Base-by-base conservation (phyloP, 1,139 yeast species). In the Blastobotrys raffinosifermentans region DNA sequence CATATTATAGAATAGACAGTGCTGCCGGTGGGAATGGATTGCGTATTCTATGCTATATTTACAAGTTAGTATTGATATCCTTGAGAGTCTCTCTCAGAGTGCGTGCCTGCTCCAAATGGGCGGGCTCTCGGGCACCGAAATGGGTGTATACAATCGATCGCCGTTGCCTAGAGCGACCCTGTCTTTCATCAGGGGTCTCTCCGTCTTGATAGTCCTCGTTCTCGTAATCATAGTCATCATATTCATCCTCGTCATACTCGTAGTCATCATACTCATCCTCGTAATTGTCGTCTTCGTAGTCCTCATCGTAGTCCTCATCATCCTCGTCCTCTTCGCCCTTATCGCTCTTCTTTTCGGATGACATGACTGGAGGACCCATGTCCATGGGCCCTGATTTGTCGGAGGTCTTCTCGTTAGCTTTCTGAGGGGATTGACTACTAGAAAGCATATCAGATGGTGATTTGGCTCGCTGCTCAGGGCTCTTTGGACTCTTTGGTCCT, bases 211-310 rank as follows among this genome's bases (percentile, higher is more conserved):
- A 37, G 14, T 42, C 44, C 6, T 32, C 41, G n/a, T 34, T 42
- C 16, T 32, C 39, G 9, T 31, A 39, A 7, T 52, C 58, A 16
- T 53, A 57, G 9, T 55, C 58, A 2, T 51, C 53, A n/a, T 61
- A 60, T 17, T 51, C 55, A 3, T 13, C 54, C 9, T 57, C 57
- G 1, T 57, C 59, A 23, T 63, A 66, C 26, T 63, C 58, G 29
- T 57, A 57, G 16, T 53, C 61, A 2, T 61, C 63, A 4, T 52
- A 58, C 17, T 55, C 57, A 14, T 58, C 57, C n/a, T 58, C 60
- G 10, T 54, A 60, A 10, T 61, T 64, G 19, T 54, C 56, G 10
- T 55, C 61, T 3, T 55, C 62, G 45, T 39, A 48, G 11, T 44
- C 44, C 6, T 41, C 45, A 3, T 42, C 53, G 8, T 47, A 49